Base-by-base conservation (phyloP, 371 early-diverging fungal genomes). In the Lichtheimia ornata region DNA sequence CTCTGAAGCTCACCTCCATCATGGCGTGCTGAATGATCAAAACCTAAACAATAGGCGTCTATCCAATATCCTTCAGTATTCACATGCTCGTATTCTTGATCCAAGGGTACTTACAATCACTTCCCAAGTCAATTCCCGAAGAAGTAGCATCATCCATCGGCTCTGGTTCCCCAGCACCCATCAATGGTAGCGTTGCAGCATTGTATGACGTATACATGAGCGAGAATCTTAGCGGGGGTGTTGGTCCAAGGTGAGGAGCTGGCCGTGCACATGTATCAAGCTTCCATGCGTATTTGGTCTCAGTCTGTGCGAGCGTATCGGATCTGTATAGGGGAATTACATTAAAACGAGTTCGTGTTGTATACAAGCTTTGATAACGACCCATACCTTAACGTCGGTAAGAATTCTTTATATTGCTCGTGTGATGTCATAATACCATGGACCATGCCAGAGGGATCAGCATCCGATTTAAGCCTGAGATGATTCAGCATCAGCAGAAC, bases 11-110 rank as follows among this genome's bases (percentile, higher is more conserved):
- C 60, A 14, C 25, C 20, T 20, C 41, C 60, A 17, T 40, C 50
- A 7, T 28, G 35, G 5, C 28, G 30, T 22, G 5, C 53, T 15
- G 60, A 14, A 40, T 70, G 54, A 40, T 74, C 74, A 53, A 79
- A 79, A 20, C 80, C 80, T 13, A 79, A 58, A 44, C 80, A 74
- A 54, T 69, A 74, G 5, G 80, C 80, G 59, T 55, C 79, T 79
- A 57, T 18, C 47, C 18, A 15, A 30, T 18, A 15, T 25, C 20
- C 13, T 22, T 52, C 20, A 44, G 58, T 17, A 7, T 4, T 35
- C 14, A 5, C 11, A 22, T n/a, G 2, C n/a, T 2, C 6, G 18
- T n/a, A n/a, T 35, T 0, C 1, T 35, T 5, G 6, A 4, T 43
- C 47, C 15, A 13, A 13, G 22, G 22, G 0, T 15, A 22, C 68